Evolutionary conservation across 768 basidiomycete genomes (phyloP).

Genomic region (Aureoboletus auriporus): DNA sequence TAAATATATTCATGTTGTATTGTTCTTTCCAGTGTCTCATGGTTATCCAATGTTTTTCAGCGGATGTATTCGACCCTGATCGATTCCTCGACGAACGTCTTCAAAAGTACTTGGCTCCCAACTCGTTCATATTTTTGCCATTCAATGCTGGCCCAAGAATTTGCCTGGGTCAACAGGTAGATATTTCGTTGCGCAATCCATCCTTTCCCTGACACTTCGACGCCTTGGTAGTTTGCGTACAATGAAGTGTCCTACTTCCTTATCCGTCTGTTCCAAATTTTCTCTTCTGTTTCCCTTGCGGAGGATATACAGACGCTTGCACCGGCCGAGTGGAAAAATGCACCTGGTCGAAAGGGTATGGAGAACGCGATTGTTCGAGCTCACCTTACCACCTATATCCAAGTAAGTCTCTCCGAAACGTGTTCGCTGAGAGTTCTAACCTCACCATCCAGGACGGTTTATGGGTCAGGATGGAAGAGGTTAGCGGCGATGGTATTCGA

Average conservation of each 20-base stretch:
- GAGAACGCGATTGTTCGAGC: conserved; percentile 39
- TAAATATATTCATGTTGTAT: conserved; percentile 1
- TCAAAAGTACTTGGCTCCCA: conserved; percentile 48
- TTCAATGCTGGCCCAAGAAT: conserved; percentile 68
- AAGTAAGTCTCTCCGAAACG: conserved; percentile 25
- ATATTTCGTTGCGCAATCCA: too few species aligned
- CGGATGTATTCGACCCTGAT: conserved; percentile 54
- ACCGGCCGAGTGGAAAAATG: conserved; percentile 30
- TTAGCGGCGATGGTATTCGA: too few species aligned
- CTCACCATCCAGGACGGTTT: conserved; percentile 15
- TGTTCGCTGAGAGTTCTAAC: neutral
- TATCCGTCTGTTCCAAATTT: conserved; percentile 43
- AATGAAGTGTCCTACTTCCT: conserved; percentile 54
- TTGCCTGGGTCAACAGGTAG: conserved; percentile 49
- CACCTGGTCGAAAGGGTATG: conserved; percentile 32
- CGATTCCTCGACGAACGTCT: conserved; percentile 59
- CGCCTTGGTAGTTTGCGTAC: conserved; percentile 44
- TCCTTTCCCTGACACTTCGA: too few species aligned
- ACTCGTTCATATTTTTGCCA: conserved; percentile 67
- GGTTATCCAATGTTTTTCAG: conserved; percentile 7
- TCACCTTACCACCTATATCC: conserved; percentile 42
- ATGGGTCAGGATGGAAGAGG: conserved; percentile 25
- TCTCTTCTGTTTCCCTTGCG: too few species aligned
- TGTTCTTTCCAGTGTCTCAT: neutral
- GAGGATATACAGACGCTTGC: too few species aligned